These are phyloP conservation scores for Suillus subaureus DNA, from an alignment of 768 basidiomycete genomes.

Conservation along the genomic window DNA sequence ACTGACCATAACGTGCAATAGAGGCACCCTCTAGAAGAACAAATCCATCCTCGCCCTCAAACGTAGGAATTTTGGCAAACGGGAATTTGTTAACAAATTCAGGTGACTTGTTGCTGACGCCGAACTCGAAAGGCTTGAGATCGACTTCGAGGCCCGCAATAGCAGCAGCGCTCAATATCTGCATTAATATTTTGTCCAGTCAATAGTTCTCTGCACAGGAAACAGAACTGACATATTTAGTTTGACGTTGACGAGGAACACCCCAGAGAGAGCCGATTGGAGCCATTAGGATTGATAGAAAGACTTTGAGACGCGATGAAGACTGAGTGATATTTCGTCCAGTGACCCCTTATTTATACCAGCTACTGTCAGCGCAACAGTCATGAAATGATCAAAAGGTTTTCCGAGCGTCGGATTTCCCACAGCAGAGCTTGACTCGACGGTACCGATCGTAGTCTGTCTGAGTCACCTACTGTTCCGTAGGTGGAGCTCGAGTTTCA, in stretches of 20 bases:
- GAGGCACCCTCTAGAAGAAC: conserved; percentile 30
- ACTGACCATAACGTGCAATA: conserved; percentile 32
- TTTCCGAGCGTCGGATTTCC: background rate
- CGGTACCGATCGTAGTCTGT: background rate
- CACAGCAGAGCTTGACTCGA: background rate
- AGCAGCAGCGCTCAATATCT: conserved; percentile 32
- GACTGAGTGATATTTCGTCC: background rate
- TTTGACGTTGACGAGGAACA: conserved; percentile 25
- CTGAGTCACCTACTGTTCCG: background rate
- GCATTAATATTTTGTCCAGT: background rate
- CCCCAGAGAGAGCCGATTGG: conserved; percentile 33
- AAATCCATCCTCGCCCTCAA: conserved; percentile 26
- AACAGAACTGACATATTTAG: conserved; percentile 25
- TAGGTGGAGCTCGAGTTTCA: background rate
- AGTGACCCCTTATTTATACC: background rate
- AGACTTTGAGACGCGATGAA: background rate
- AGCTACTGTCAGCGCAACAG: background rate
- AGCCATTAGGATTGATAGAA: conserved; percentile 18
- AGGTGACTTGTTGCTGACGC: conserved; percentile 26
- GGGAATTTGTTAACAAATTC: conserved; percentile 34
- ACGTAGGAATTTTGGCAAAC: conserved; percentile 30
- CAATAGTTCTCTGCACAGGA: background rate
- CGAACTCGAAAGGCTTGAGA: conserved; percentile 22
- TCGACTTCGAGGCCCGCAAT: conserved; percentile 31
- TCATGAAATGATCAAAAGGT: background rate